Base-by-base conservation (phyloP, 2,329 filamentous ascomycete species). In the Cordyceps tenuipes region DNA sequence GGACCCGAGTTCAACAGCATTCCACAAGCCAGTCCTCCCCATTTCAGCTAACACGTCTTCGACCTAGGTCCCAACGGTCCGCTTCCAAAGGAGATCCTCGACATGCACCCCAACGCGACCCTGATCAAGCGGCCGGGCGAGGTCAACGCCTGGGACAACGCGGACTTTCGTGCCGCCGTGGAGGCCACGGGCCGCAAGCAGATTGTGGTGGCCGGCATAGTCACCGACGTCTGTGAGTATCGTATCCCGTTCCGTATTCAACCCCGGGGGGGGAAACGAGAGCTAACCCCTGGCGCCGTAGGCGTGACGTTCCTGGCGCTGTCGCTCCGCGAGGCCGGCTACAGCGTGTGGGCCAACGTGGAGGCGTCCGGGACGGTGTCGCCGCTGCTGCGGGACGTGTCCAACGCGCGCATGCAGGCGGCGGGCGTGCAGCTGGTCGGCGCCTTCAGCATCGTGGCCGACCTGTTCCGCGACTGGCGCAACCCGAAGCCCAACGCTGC, bases 131-230 rank as follows among this genome's bases (percentile, higher is more conserved):
- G 88, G 41, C 79, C 86, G 62, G 88, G 88, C 44, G 85, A 91
- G 68, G 87, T 91, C 67, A 82, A 90, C 68, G 88, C 88, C 3
- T 90, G 87, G 88, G 89, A 91, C 68, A 90, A 89, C 66, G 65
- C 78, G 3, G 82, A 88, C 0, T 90, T 91, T 75, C 80, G 80
- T 41, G 76, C 76, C 1, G 87, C 88, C 2, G 78, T 91, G 62
- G 73, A 79, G 63, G 86, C 85, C 1, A 82, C 86, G 4, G 82
- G 82, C 61, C 85, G 84, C 70, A 84, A 79, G 34, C 89, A 91
- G 70, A 76, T 91, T 66, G 88, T 91, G 67, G 71, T 92, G 17
- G 87, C 78, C 3, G 87, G 88, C 8, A 89, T 91, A 66, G 80
- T 83, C 2, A 91, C 88, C 0, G 88, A 91, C 69, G 87, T 91